Percentiles rank a stretch among this genome's conserved stretches.
Conservation (phyloP, 495 filamentous ascomycete species). For the Antarctomyces pellizariae region DNA sequence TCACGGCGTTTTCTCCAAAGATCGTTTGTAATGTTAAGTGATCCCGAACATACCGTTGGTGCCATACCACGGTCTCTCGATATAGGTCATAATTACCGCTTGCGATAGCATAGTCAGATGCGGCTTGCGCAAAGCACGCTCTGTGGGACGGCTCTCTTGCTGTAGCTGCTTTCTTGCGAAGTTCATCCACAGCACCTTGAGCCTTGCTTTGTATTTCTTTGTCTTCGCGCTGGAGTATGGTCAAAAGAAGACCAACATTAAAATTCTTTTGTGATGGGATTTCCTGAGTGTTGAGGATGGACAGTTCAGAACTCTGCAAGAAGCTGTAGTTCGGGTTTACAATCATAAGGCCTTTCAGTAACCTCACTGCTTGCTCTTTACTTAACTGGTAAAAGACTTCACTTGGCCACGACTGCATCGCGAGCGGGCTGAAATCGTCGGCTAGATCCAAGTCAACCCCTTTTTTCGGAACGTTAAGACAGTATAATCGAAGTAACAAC, state of each 20-base stretch:
- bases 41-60: constrained; percentile 14
- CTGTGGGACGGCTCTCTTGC: constrained; percentile 10
- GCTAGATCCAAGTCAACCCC: constrained; percentile 8
- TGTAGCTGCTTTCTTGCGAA: constrained; percentile 9
- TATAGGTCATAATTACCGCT: constrained; percentile 12
- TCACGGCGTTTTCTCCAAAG: constrained; percentile 6
- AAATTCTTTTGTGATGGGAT: constrained; percentile 6
- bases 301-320: constrained; percentile 2
- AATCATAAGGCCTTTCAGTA: constrained; percentile 5
- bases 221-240: constrained; percentile 3
- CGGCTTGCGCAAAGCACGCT: constrained; percentile 11
- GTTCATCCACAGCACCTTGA: constrained; percentile 3
- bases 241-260: constrained; percentile 8
- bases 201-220: constrained; percentile 6
- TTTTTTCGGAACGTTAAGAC: constrained; percentile 8
- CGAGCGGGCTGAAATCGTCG: constrained; percentile 5
- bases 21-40: constrained; percentile 10
- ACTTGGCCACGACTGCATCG: constrained; percentile 6
- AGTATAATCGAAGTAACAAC: constrained; percentile 10
- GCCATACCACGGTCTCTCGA: constrained; percentile 11
- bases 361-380: constrained; percentile 7
- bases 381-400: constrained; percentile 6
- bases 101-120: constrained; percentile 12
- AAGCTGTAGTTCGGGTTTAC: constrained; percentile 8
- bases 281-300: constrained; percentile 2